phyloP scores from a whole-genome alignment of 2,329 filamentous ascomycete species.

The Dactylonectria macrodidyma region DNA sequence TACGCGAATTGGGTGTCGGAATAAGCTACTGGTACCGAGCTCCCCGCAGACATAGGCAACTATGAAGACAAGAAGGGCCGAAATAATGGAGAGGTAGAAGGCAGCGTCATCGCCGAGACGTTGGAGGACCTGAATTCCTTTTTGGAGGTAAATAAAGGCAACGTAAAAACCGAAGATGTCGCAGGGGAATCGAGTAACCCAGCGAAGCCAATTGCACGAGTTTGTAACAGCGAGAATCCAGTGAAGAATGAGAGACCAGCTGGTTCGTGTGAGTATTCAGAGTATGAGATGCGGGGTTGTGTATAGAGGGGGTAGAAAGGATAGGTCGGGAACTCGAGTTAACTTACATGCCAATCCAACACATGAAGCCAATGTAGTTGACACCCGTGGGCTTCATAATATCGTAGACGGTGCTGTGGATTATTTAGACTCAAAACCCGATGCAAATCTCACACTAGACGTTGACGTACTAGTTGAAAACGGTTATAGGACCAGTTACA shows the following conservation, averaged over 20 bases:
- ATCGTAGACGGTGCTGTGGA: constrained; percentile 83
- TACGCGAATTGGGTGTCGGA: constrained; percentile 81
- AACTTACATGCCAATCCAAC: constrained; percentile 84
- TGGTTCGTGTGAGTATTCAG: constrained; percentile 12
- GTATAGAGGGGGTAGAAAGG: background rate
- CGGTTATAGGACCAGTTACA: constrained; percentile 91
- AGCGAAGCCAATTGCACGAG: constrained; percentile 88
- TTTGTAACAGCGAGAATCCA: constrained; percentile 88
- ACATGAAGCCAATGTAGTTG: constrained; percentile 92
- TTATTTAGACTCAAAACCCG: constrained; percentile 23
- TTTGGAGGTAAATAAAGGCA: constrained; percentile 91
- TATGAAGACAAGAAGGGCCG: constrained; percentile 83
- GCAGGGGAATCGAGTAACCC: constrained; percentile 92
- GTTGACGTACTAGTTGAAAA: constrained; percentile 83
- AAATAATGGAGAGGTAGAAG: constrained; percentile 85
- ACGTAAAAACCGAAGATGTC: constrained; percentile 97
- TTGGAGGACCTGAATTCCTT: constrained; percentile 88
- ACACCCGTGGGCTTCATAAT: constrained; percentile 85
- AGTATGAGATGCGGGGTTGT: background rate
- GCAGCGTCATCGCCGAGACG: constrained; percentile 77
- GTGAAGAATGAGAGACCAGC: constrained; percentile 88
- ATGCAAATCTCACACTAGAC: background rate
- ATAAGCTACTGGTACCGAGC: constrained; percentile 79
- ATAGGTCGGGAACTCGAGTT: background rate
- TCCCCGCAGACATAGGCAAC: constrained; percentile 82